Conservation (phyloP, 805 yeast species). For the Metschnikowia anglica region DNA sequence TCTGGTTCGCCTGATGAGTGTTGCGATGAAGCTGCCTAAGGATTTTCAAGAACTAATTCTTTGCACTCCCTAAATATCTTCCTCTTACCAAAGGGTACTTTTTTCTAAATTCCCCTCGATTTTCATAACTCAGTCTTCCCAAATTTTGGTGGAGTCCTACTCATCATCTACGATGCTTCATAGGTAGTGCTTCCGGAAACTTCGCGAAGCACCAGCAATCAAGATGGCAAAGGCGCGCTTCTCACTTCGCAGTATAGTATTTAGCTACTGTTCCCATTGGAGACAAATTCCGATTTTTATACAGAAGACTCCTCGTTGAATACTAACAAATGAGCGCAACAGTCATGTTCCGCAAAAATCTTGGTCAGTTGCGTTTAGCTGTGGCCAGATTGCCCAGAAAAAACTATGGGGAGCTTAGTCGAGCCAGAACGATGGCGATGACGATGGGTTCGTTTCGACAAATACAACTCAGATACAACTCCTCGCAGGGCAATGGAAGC, state of each 20-base stretch:
- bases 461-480: conserved; percentile 5
- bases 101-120: background rate
- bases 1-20: no score
- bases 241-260: no score
- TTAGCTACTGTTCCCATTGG: no score
- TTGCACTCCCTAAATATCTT: no score
- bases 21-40: no score
- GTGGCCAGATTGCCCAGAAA: conserved; percentile 4
- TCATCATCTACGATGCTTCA: background rate
- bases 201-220: conserved; percentile 2
- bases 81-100: no score
- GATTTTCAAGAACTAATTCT: no score
- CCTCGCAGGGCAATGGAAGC: background rate
- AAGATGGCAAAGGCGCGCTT: background rate
- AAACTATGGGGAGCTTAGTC: background rate
- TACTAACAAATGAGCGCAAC: no score
- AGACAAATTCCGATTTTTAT: no score
- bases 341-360: conserved; percentile 5
- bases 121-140: no score
- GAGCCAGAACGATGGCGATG: background rate
- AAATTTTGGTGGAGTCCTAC: background rate
- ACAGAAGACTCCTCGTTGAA: no score
- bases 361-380: background rate
- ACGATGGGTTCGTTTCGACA: background rate
- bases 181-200: background rate